Evolutionary conservation across 2,329 filamentous ascomycete species (phyloP).

Genomic region (Nakataea oryzae): DNA sequence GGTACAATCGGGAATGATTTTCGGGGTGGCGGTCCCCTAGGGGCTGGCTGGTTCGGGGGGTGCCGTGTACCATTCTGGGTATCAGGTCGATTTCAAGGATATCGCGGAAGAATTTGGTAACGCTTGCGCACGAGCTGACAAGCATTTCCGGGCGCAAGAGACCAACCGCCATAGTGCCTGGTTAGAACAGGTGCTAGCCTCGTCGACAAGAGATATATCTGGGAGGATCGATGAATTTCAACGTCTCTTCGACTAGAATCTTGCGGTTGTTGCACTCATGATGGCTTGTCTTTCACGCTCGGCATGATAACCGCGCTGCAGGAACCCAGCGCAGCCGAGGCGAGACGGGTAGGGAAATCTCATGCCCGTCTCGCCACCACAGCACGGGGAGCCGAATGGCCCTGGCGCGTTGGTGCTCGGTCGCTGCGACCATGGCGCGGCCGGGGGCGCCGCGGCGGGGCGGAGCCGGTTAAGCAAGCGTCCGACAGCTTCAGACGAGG

Average conservation of each 20-base stretch:
- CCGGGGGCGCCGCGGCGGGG: too few species aligned
- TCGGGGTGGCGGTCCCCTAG: too few species aligned
- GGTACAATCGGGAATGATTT: background rate
- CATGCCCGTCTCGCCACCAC: background rate
- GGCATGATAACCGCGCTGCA: background rate
- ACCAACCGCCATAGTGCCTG: background rate
- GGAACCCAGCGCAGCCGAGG: background rate
- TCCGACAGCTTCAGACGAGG: background rate
- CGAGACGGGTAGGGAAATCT: background rate
- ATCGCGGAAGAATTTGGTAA: too few species aligned
- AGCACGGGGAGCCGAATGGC: background rate
- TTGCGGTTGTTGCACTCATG: background rate
- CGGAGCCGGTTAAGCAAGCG: background rate
- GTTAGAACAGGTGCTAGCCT: background rate
- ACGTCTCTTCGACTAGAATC: background rate
- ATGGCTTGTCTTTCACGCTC: background rate
- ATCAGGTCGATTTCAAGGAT: too few species aligned
- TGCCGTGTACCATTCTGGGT: too few species aligned
- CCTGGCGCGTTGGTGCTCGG: background rate
- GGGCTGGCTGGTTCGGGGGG: too few species aligned
- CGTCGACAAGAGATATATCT: background rate
- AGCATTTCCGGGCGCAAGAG: background rate
- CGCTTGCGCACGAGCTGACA: too few species aligned
- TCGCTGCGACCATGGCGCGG: too few species aligned
- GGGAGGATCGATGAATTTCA: background rate